Percentiles rank a stretch among this genome's conserved stretches.
Conservation (phyloP, 345 rosid genomes). For the Linum lewisii region DNA sequence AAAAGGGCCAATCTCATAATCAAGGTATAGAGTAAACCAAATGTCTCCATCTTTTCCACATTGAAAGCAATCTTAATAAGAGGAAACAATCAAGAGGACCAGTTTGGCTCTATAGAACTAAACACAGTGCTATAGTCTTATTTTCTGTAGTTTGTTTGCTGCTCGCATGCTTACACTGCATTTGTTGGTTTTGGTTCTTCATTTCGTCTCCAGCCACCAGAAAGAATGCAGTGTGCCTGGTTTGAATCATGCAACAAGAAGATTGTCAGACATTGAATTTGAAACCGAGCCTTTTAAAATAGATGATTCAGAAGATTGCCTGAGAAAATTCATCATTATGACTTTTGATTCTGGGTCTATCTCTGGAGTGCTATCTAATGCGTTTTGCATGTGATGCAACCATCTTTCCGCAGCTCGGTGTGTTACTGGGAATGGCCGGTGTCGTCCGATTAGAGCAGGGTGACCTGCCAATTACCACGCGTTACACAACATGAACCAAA, state of each 20-base stretch:
- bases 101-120: no score
- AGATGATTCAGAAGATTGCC: constrained; percentile 24
- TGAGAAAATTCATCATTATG: constrained; percentile 79
- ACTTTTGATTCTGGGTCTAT: constrained; percentile 62
- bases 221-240: constrained; percentile 86
- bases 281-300: background rate
- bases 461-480: constrained; percentile 37
- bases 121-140: no score
- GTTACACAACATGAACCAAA: background rate
- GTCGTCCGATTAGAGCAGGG: constrained; percentile 84
- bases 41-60: no score
- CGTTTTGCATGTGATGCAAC: constrained; percentile 77
- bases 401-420: constrained; percentile 83
- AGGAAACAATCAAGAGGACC: no score
- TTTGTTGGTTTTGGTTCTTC: constrained; percentile 46
- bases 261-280: background rate
- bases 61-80: no score
- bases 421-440: constrained; percentile 77
- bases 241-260: background rate
- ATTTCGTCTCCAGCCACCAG: constrained; percentile 88
- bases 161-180: constrained; percentile 41
- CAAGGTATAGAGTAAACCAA: no score
- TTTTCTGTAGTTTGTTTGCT: constrained; percentile 28
- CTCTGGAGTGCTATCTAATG: constrained; percentile 47
- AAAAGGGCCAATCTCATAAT: no score